Evolutionary conservation across 2,329 filamentous ascomycete species (phyloP).

Genomic region (Phaeosphaeria sp.): DNA sequence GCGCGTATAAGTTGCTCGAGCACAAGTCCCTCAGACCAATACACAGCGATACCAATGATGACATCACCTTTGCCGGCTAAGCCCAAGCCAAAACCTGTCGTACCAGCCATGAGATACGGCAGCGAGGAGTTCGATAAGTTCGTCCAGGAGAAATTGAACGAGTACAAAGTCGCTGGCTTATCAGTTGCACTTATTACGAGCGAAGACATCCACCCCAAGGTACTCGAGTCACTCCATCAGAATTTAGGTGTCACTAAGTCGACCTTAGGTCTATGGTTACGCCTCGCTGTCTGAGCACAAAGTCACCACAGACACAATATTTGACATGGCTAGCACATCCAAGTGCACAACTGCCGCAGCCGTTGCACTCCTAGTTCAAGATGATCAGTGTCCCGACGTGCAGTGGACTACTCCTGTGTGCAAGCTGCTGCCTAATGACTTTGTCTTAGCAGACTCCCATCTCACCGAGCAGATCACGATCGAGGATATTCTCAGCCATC

Average conservation of each 20-base stretch:
- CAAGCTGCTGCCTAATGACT: conserved; percentile 59
- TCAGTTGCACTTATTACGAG: conserved; percentile 58
- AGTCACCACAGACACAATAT: conserved; percentile 55
- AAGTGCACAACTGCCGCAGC: conserved; percentile 63
- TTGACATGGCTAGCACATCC: conserved; percentile 63
- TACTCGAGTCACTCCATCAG: conserved; percentile 7
- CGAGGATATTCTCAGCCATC: conserved; percentile 62
- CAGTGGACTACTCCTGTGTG: conserved; percentile 59
- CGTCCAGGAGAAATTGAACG: conserved; percentile 40
- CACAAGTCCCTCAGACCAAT: too few relatives aligned
- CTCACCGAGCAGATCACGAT: conserved; percentile 60
- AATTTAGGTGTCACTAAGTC: not conserved
- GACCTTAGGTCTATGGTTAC: conserved; percentile 40
- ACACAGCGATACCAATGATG: not conserved
- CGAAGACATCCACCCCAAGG: conserved; percentile 51
- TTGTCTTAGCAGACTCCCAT: conserved; percentile 57
- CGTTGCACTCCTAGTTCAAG: conserved; percentile 58
- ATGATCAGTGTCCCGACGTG: conserved; percentile 45
- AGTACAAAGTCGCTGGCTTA: conserved; percentile 59
- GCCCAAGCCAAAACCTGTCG: not conserved
- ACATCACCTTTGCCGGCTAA: not conserved
- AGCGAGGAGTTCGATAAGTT: conserved; percentile 14
- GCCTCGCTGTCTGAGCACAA: conserved; percentile 39
- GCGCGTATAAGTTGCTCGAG: not conserved
- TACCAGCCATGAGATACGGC: conserved; percentile 2